Evolutionary conservation across 805 yeast genomes (phyloP), one percentile per base, ranked within the genome.

Genomic region (Metschnikowia chrysomelidarum): DNA sequence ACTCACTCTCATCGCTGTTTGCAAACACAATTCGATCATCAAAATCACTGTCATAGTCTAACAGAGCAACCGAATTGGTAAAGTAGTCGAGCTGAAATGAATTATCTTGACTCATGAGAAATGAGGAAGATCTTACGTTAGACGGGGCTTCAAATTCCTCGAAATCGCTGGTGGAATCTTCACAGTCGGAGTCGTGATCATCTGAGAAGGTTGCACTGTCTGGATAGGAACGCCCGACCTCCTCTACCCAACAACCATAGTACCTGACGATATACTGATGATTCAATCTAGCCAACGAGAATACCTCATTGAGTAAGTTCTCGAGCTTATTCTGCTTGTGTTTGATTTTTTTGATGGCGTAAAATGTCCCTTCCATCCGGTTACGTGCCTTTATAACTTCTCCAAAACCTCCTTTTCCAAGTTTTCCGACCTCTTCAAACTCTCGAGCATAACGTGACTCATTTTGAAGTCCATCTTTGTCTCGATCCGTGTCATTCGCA

Each of bases 361-460:
- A 93, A 49, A 85, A 86, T 11, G 96, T 73, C 14, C 98, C 98
- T 56, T 93, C 99, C 45, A 93, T 73, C 40, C 89, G 76, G 56
- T 89, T 91, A 42, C 98, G 70, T 0, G 93, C 98, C 53, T 91
- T 89, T n/a, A 93, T 96, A 7, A 93, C 99, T 58, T 93, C 97
- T 5, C 99, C 99, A 62, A 84, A 93, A 0, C 95, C 99, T 24
- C 99, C 99, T 49, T 80, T 78, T 2, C 99, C 99, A 7, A 93
- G 62, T 14, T 82, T 77, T 0, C 91, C 93, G 27, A 87, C 84
- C 55, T 93, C 98, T 58, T 93, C 98, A 59, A 94, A 93, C 56
- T 93, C 99, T 43, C 89, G 78, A 3, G 80, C 84, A 55, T 91
- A 93, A 44, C 98, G 70, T 15, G 50, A 46, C 7, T 42, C 47